Evolutionary conservation across 495 filamentous ascomycete genomes (phyloP), one percentile per base, ranked within the genome.

Genomic region (Podospora sp.): DNA sequence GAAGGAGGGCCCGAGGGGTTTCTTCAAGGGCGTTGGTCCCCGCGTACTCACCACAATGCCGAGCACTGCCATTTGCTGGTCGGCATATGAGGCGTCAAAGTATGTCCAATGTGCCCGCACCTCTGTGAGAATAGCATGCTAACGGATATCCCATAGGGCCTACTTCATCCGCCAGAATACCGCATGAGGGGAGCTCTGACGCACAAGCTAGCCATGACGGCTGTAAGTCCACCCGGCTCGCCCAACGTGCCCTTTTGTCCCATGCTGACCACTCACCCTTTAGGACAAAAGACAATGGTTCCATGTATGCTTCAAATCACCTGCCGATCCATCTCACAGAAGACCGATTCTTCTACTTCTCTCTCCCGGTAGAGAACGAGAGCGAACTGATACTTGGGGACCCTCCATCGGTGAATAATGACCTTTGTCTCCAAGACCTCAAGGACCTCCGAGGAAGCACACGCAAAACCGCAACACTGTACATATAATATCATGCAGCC

Each of bases 61-160:
- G 24, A 97, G 93, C 78, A 98, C 95, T 36, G 95, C 95, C 5
- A 99, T 99, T 72, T 99, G 95, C 83, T 99, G 95, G 94, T 93
- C 85, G 66, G 92, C 85, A 57, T 82, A 81, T 71, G 85, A 87
- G 70, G 84, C 84, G 57, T 87, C 83, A 61, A 87, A 86, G 84
- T 85, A 71, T 71, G 83, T 81, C n/a, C 25, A 8, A 0, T 20
- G 16, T 52, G n/a, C 18, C 35, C 56, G 26, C 6, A 18, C 52
- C 35, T 25, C 35, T 46, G 40, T 6, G 9, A 22, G 20, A 56
- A 50, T 22, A 35, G 36, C 22, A 61, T 14, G 20, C 61, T 58
- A 69, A 75, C 25, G 75, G 71, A 66, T 8, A 14, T 26, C 53
- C 25, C 46, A 0, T 67, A 86, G 84, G 78, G 85, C 85, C 29